Evolutionary conservation across 257 asterid genomes (phyloP).

Genomic region (Solanum raphanifolium): DNA sequence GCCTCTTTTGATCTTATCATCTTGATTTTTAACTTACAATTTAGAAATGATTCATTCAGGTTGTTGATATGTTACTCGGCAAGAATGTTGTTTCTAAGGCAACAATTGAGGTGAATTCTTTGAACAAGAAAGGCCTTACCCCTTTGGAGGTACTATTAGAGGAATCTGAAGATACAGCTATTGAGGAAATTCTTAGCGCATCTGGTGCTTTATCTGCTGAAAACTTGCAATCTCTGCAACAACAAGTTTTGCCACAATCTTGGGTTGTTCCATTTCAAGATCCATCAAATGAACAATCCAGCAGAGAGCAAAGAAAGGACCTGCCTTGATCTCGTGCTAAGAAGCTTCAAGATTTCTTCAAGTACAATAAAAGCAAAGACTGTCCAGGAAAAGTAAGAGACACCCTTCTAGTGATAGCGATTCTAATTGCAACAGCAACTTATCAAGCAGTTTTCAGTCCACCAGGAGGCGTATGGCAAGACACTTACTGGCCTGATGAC

Average conservation of each 20-base stretch:
- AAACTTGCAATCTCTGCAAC: not conserved
- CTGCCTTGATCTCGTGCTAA: not conserved
- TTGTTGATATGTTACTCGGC: constrained; percentile 25
- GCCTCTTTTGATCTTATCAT: not conserved
- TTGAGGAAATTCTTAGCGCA: constrained; percentile 8
- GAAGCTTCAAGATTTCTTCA: constrained; percentile 15
- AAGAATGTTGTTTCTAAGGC: constrained; percentile 4
- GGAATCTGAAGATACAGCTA: constrained; percentile 9
- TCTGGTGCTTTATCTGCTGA: constrained; percentile 2
- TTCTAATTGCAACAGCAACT: constrained; percentile 37
- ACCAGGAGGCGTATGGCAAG: constrained; percentile 61
- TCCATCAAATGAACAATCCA: not conserved
- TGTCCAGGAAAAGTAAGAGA: constrained; percentile 34
- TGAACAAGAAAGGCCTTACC: constrained; percentile 30
- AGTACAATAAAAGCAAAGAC: constrained; percentile 16
- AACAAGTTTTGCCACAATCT: not conserved
- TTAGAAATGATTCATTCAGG: constrained; percentile 11
- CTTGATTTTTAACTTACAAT: not conserved
- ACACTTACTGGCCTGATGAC: constrained; percentile 3
- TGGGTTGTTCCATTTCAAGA: not conserved
- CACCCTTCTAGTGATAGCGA: constrained; percentile 33
- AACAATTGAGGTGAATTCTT: constrained; percentile 25
- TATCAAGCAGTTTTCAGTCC: constrained; percentile 51
- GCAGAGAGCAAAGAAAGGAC: not conserved
- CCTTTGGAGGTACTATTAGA: constrained; percentile 24